A percentile compares a stretch with the other conserved stretches of the same genome.
Conservation (phyloP, 495 filamentous ascomycete species). For the Tuber borchii region DNA sequence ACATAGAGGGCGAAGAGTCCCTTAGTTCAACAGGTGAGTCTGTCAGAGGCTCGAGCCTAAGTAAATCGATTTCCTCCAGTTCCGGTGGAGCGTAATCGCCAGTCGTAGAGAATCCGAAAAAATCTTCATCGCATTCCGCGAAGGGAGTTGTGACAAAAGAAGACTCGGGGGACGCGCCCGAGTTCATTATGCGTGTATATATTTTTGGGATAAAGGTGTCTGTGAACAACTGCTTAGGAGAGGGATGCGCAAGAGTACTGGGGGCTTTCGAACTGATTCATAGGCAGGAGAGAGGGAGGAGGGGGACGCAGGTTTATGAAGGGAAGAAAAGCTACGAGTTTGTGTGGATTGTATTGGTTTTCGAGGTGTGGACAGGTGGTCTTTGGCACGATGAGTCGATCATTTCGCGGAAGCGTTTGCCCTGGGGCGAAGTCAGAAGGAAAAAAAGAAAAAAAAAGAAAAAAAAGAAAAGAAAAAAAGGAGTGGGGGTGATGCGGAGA, state of each 20-base stretch:
- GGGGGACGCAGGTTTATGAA: not conserved
- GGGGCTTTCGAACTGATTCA: not conserved
- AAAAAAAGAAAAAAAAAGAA: not conserved
- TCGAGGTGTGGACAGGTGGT: constrained; percentile 3
- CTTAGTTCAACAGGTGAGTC: not conserved
- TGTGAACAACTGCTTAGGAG: not conserved
- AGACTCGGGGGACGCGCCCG: not conserved
- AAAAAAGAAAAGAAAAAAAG: not conserved
- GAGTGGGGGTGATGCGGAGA: not conserved
- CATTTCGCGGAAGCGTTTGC: not conserved
- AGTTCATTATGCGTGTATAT: not conserved
- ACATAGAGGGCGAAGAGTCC: not conserved
- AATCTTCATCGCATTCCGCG: not conserved
- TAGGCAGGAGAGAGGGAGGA: not conserved
- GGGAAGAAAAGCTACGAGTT: not conserved
- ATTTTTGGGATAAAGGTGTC: not conserved
- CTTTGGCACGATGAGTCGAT: not conserved
- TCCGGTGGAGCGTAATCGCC: not conserved
- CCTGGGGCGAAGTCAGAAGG: not conserved
- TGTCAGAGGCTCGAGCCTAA: not conserved
- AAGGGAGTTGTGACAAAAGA: not conserved
- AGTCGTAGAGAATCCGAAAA: not conserved
- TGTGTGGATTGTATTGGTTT: not conserved
- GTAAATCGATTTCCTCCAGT: not conserved
- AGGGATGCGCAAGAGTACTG: not conserved